Percentiles rank a stretch among this genome's conserved stretches.
Conservation (phyloP, 176 grass and related monocot species). For the Zea mays region Zm-B73-REFERENCE-NAM-5.0 NC_050096.1:221654001-221654500, state of each 20-base stretch:
- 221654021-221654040: conserved; percentile 17
- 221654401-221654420: conserved; percentile 46
- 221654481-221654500: conserved; percentile 82
- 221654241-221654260: conserved; percentile 62
- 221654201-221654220: conserved; percentile 57
- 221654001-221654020: conserved; percentile 55
- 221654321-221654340: conserved; percentile 81
- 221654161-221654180: conserved; percentile 65
- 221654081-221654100: neutral
- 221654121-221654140: too few species aligned
- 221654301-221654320: conserved; percentile 63
- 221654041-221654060: conserved; percentile 29
- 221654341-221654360: conserved; percentile 77
- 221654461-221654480: conserved; percentile 68
- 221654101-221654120: too few species aligned
- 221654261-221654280: conserved; percentile 84
- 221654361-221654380: conserved; percentile 76
- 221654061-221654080: conserved; percentile 46
- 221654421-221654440: conserved; percentile 79
- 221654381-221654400: conserved; percentile 66
- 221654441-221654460: conserved; percentile 75
- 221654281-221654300: conserved; percentile 67
- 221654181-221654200: conserved; percentile 61
- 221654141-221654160: neutral
- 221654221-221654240: conserved; percentile 74